phyloP scores from a whole-genome alignment of 257 asterid species.

The Verbena officinalis region DNA sequence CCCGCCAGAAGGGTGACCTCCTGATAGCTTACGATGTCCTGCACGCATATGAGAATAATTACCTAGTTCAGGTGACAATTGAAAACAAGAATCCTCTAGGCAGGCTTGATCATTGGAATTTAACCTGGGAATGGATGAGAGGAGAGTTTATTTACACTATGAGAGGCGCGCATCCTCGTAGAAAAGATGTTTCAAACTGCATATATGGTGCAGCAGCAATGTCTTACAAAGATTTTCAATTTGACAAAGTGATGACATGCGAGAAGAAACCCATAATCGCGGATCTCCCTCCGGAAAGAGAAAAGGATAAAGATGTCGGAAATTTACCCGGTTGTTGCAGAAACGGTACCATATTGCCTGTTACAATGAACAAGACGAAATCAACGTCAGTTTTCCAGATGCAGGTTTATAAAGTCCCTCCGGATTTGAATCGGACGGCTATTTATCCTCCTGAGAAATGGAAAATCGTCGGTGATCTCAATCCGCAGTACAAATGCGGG shows the following conservation, averaged over 20 bases:
- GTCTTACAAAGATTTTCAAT: constrained; percentile 52
- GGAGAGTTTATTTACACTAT: constrained; percentile 56
- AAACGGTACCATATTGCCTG: constrained; percentile 58
- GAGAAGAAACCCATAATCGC: constrained; percentile 52
- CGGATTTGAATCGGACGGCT: constrained; percentile 55
- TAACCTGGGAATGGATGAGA: constrained; percentile 82
- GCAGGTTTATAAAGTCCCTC: constrained; percentile 62
- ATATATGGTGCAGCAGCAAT: constrained; percentile 55
- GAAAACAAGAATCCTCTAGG: constrained; percentile 64
- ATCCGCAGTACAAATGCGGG: constrained; percentile 62
- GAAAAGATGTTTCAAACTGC: constrained; percentile 49
- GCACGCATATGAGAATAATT: constrained; percentile 48
- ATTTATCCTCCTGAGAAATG: constrained; percentile 60
- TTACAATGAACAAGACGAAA: constrained; percentile 52
- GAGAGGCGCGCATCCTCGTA: constrained; percentile 61
- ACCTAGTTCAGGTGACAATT: constrained; percentile 62
- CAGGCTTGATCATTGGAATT: constrained; percentile 72
- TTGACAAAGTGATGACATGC: constrained; percentile 51
- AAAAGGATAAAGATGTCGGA: constrained; percentile 53
- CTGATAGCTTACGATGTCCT: constrained; percentile 49
- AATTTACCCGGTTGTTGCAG: constrained; percentile 57
- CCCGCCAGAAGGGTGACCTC: constrained; percentile 58
- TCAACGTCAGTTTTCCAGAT: constrained; percentile 56
- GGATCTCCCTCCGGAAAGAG: constrained; percentile 55
- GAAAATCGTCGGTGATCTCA: constrained; percentile 54